A percentile compares a stretch with the other conserved stretches of the same genome.
These are phyloP conservation scores for Rhododendron vialii DNA, from an alignment of 148 eudicot species.

Conservation along the genomic window DNA sequence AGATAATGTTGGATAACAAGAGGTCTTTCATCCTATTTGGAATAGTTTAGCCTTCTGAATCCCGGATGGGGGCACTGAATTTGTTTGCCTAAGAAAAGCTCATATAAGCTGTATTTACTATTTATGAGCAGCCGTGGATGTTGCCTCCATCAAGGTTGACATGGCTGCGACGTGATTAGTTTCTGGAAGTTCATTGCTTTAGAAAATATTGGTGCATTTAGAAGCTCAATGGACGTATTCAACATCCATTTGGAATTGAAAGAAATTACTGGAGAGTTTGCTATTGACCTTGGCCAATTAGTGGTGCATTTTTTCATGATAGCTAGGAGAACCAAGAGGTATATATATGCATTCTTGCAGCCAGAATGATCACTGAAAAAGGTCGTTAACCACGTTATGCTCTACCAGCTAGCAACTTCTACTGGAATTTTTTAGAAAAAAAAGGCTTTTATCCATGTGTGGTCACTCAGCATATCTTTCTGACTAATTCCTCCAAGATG, in stretches of 20 bases:
- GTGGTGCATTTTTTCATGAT: not conserved
- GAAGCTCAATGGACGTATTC: not conserved
- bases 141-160: not conserved
- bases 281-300: not conserved
- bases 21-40: not conserved
- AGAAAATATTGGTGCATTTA: not conserved
- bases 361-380: not conserved
- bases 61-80: not conserved
- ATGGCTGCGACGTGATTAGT: not conserved
- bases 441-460: not conserved
- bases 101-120: not conserved
- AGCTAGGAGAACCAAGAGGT: not conserved
- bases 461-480: not conserved
- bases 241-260: not conserved
- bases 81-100: not conserved
- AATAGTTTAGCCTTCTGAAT: not conserved
- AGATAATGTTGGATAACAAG: not conserved
- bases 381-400: not conserved
- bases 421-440: not conserved
- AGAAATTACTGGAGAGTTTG: not conserved
- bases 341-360: not conserved
- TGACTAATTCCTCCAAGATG: not conserved
- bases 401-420: not conserved
- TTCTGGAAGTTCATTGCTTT: not conserved
- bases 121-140: not conserved